Percentiles rank a stretch among this genome's conserved stretches.
Evolutionary conservation across 208 protist species (phyloP).

Genomic region (Leishmania turanica): DNA sequence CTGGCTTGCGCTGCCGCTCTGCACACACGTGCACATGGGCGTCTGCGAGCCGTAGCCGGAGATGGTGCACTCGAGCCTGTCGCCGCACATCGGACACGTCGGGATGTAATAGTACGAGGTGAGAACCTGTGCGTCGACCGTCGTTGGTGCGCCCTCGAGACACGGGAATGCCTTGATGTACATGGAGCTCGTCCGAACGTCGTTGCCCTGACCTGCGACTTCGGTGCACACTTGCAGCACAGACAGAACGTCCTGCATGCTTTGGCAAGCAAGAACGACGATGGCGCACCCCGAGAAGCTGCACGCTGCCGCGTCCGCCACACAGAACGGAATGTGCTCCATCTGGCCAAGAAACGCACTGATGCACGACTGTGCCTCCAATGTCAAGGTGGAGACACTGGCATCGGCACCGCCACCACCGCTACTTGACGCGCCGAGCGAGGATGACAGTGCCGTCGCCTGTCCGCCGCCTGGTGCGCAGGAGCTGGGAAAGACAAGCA

Average conservation of each 20-base stretch:
- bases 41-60: slow-evolving; percentile 50
- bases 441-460: neutral
- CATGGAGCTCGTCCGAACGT: slow-evolving; percentile 37
- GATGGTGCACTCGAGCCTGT: slow-evolving; percentile 73
- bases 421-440: neutral
- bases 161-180: slow-evolving; percentile 49
- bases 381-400: slow-evolving; percentile 7
- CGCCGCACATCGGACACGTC: slow-evolving; percentile 74
- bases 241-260: slow-evolving; percentile 48
- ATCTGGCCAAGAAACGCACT: slow-evolving; percentile 28
- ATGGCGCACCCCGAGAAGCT: slow-evolving; percentile 47
- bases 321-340: slow-evolving; percentile 20
- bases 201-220: slow-evolving; percentile 27
- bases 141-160: slow-evolving; percentile 16
- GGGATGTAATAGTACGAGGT: slow-evolving; percentile 77
- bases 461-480: slow-evolving; percentile 5
- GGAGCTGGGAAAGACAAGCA: slow-evolving; percentile 67
- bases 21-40: slow-evolving; percentile 47
- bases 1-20: slow-evolving; percentile 21
- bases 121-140: slow-evolving; percentile 9
- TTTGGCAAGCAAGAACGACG: slow-evolving; percentile 47
- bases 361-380: slow-evolving; percentile 42
- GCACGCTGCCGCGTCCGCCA: slow-evolving; percentile 66
- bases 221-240: slow-evolving; percentile 51
- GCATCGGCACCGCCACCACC: neutral